These are phyloP conservation scores for Tothia fuscella DNA, from an alignment of 2,329 filamentous ascomycete species.

Conservation along the genomic window DNA sequence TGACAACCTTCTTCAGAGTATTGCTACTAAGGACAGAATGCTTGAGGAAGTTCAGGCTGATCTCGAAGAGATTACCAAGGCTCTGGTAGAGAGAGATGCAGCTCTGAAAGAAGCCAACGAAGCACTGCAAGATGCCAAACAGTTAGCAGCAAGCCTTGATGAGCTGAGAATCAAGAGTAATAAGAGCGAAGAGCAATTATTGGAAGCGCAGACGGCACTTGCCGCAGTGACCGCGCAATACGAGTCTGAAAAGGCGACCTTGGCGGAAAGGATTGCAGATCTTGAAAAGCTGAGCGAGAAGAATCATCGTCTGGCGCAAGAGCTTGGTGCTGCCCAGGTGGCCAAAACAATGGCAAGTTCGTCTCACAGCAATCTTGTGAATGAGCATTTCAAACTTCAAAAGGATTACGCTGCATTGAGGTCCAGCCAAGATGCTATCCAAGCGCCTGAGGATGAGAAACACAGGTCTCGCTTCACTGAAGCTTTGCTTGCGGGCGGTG, in stretches of 20 bases:
- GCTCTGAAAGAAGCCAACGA: neutral
- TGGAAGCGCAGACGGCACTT: slow-evolving; percentile 1
- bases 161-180: slow-evolving; percentile 3
- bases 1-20: neutral
- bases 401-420: neutral
- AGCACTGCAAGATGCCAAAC: neutral
- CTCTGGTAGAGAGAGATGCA: neutral
- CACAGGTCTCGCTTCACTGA: neutral
- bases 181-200: neutral
- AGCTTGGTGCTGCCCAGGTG: slow-evolving; percentile 6
- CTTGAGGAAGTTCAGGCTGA: neutral
- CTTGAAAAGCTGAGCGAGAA: slow-evolving; percentile 6
- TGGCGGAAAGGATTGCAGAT: neutral
- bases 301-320: slow-evolving; percentile 3
- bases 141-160: neutral
- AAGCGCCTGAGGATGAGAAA: neutral
- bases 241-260: neutral
- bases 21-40: neutral
- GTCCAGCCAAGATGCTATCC: neutral
- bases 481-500: neutral
- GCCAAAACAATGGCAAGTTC: neutral
- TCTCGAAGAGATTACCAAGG: neutral
- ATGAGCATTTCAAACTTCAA: neutral
- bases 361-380: neutral
- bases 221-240: neutral